phyloP scores from a whole-genome alignment of 2,329 filamentous ascomycete genomes.

The Juglanconis juglandina region DNA sequence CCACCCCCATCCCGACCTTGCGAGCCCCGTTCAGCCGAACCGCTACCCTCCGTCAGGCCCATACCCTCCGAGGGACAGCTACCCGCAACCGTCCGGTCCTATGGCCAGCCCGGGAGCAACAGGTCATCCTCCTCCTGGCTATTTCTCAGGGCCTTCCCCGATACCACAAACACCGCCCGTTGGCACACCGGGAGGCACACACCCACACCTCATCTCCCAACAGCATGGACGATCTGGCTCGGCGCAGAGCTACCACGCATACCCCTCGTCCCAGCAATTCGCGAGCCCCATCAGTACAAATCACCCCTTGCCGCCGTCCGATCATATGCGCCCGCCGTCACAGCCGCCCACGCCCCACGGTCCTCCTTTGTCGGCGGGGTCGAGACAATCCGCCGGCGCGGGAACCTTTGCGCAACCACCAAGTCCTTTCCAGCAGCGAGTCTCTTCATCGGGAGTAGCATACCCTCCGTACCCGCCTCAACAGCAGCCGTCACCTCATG shows the following conservation, averaged over 20 bases:
- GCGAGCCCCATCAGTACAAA: slow-evolving; percentile 48
- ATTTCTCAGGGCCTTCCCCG: slow-evolving; percentile 21
- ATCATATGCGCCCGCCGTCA: slow-evolving; percentile 47
- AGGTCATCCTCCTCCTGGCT: slow-evolving; percentile 25
- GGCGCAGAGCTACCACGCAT: slow-evolving; percentile 56
- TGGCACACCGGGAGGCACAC: slow-evolving; percentile 38
- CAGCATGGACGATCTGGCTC: slow-evolving; percentile 52
- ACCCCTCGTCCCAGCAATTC: slow-evolving; percentile 41
- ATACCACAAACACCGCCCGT: slow-evolving; percentile 50
- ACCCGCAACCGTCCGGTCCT: slow-evolving; percentile 35
- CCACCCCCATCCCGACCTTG: slow-evolving; percentile 37
- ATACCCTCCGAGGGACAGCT: slow-evolving; percentile 45
- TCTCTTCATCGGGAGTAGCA: slow-evolving; percentile 29
- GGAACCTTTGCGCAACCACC: slow-evolving; percentile 47
- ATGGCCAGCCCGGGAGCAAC: slow-evolving; percentile 25
- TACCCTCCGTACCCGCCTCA: slow-evolving; percentile 33
- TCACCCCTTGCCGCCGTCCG: slow-evolving; percentile 38
- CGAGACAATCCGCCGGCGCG: slow-evolving; percentile 40
- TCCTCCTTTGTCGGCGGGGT: slow-evolving; percentile 41
- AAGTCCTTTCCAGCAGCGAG: slow-evolving; percentile 59
- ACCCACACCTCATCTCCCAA: slow-evolving; percentile 26
- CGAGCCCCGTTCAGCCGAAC: slow-evolving; percentile 50
- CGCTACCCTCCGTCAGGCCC: slow-evolving; percentile 45
- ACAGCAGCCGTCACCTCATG: slow-evolving; percentile 25
- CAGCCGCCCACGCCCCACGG: slow-evolving; percentile 54